These are phyloP conservation scores for Cardamine occulta DNA, from an alignment of 345 rosid genomes.

Conservation along the genomic window DNA sequence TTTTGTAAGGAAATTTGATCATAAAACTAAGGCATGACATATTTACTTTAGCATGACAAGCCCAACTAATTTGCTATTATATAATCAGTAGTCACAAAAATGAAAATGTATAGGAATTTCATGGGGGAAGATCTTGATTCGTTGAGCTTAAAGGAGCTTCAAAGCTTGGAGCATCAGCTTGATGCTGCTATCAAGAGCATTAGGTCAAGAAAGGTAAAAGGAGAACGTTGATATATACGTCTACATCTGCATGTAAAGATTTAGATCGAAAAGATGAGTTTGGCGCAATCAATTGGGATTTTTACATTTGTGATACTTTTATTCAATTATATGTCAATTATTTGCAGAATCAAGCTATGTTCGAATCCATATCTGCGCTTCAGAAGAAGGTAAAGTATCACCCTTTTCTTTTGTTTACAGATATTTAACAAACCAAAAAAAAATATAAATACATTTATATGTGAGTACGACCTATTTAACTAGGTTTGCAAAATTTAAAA, in stretches of 20 bases:
- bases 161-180: constrained; percentile 82
- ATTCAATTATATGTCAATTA: neutral
- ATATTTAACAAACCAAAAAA: neutral
- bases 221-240: neutral
- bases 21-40: constrained; percentile 3
- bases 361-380: constrained; percentile 76
- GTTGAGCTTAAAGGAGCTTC: constrained; percentile 74
- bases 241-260: constrained; percentile 3
- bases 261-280: neutral
- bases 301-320: neutral
- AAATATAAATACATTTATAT: too few relatives aligned
- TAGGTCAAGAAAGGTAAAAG: constrained; percentile 67
- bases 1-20: neutral
- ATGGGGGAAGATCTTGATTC: constrained; percentile 87
- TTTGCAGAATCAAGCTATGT: constrained; percentile 79
- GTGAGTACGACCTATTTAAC: neutral
- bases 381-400: constrained; percentile 71
- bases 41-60: neutral
- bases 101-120: constrained; percentile 59
- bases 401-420: too few relatives aligned
- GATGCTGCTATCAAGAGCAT: constrained; percentile 74
- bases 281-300: neutral
- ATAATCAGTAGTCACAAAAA: neutral
- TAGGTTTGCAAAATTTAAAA: too few relatives aligned
- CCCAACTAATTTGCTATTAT: neutral